phyloP scores from a whole-genome alignment of 208 protist species.

The Trypanosoma cruzi region DNA sequence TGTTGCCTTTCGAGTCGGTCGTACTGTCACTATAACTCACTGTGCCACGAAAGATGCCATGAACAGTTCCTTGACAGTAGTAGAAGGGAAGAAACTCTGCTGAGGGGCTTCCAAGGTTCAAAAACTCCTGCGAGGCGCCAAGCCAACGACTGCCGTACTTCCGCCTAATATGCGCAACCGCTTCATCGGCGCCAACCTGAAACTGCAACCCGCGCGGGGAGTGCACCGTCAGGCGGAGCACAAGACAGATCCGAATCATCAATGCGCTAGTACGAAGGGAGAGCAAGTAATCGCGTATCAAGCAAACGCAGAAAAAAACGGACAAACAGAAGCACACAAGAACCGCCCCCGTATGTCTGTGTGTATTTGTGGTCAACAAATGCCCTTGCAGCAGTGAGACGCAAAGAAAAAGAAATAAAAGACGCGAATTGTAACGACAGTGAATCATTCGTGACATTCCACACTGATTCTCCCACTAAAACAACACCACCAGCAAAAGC shows the following conservation, averaged over 20 bases:
- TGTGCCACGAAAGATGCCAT: slow-evolving; percentile 53
- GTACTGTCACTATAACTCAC: slow-evolving; percentile 46
- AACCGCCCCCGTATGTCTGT: too few relatives aligned
- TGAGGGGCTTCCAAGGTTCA: slow-evolving; percentile 48
- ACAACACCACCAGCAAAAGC: too few relatives aligned
- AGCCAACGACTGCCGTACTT: slow-evolving; percentile 76
- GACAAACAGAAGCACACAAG: slow-evolving; percentile 6
- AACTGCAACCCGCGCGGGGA: slow-evolving; percentile 75
- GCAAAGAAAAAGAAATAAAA: neutral
- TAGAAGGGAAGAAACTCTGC: slow-evolving; percentile 92
- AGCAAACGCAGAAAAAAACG: too few relatives aligned
- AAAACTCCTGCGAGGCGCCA: slow-evolving; percentile 60
- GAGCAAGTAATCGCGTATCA: neutral
- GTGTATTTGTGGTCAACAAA: too few relatives aligned
- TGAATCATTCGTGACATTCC: neutral
- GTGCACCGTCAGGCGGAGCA: slow-evolving; percentile 52
- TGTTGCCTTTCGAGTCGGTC: slow-evolving; percentile 29
- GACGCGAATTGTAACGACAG: neutral
- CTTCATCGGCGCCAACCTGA: slow-evolving; percentile 46
- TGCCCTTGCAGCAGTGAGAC: too few relatives aligned
- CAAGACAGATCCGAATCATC: slow-evolving; percentile 43
- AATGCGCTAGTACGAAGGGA: neutral
- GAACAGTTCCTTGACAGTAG: slow-evolving; percentile 66
- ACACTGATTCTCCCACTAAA: too few relatives aligned
- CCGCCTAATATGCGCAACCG: slow-evolving; percentile 38